Evolutionary conservation across 2,329 filamentous ascomycete genomes (phyloP), one percentile per base, ranked within the genome.

Genomic region (Colletotrichum brevisporum): DNA sequence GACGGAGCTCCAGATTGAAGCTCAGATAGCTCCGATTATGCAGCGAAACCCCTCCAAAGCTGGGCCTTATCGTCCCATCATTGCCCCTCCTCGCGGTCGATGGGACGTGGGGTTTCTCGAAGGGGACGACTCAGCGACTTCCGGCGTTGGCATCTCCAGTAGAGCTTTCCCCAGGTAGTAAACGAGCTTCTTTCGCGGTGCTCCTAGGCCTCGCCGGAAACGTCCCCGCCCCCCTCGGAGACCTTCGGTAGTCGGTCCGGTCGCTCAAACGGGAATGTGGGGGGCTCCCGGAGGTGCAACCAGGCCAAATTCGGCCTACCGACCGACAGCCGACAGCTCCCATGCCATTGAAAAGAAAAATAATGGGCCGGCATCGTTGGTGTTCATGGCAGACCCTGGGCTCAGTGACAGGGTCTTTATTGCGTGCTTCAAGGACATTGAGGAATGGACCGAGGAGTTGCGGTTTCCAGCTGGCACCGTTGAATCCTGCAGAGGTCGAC

Each of bases 231-330:
- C 16, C 24, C 15, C 12, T 15, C 51, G 21, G 51, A 31, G 12
- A 3, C 8, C 31, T 13, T 61, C 67, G 67, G 62, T 47, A 69
- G 62, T 69, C 67, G 67, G 67, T 61, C 56, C 67, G 62, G 45
- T 56, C 8, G 15, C 52, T 21, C 10, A 48, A 69, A 47, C 1
- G 5, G 43, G 62, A 8, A 61, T 52, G 43, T 52, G 57, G 57
- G n/a, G 50, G 31, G 18, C 3, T 15, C 52, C 43, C 45, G 39
- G 36, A 53, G n/a, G n/a, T 53, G 18, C 12, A 5, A 39, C 51
- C 41, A 61, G 18, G 13, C 45, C 45, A 53, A n/a, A 43, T 52
- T 47, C 41, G 56, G 67, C 36, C 50, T 47, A 4, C 67, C 62
- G 67, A 24, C 67, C 67, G 67, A 69, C 26, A 56, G 15, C 67